These are phyloP conservation scores for Stromatinia cepivora DNA, from an alignment of 2,329 filamentous ascomycete genomes.

Conservation along the genomic window DNA sequence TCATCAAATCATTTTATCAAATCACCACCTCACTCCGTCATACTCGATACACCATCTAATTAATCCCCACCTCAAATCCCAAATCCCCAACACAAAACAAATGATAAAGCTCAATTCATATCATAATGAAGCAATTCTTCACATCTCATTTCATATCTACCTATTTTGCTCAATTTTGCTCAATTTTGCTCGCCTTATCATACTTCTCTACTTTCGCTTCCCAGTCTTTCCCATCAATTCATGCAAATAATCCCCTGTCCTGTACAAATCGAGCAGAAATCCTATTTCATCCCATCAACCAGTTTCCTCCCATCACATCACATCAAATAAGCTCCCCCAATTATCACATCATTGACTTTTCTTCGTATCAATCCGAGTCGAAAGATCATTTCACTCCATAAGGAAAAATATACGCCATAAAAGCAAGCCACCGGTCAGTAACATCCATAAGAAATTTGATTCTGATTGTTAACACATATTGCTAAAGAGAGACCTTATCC, in stretches of 20 bases:
- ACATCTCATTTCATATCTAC: background rate
- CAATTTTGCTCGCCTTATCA: background rate
- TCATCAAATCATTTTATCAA: no score
- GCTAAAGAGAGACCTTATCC: background rate
- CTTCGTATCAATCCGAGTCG: background rate
- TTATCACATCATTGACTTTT: constrained; percentile 8
- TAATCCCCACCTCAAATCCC: background rate
- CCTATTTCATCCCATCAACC: background rate
- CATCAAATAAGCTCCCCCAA: background rate
- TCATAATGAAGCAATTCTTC: background rate
- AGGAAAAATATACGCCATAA: constrained; percentile 7
- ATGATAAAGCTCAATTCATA: background rate
- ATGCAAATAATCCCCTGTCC: background rate
- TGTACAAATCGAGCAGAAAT: background rate
- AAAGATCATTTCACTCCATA: background rate
- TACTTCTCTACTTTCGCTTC: background rate
- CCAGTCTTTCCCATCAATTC: background rate
- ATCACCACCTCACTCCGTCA: no score
- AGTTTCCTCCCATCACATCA: no score
- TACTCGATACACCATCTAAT: background rate
- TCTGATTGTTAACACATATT: constrained; percentile 7
- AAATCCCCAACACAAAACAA: background rate
- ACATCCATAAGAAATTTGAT: constrained; percentile 7
- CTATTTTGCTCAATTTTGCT: background rate
- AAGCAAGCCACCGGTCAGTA: constrained; percentile 1